Percentiles rank a stretch among this genome's conserved stretches.
These are phyloP conservation scores for Plasmodium adleri DNA, from an alignment of 169 alveolate genomes.

Conservation along the genomic window DNA sequence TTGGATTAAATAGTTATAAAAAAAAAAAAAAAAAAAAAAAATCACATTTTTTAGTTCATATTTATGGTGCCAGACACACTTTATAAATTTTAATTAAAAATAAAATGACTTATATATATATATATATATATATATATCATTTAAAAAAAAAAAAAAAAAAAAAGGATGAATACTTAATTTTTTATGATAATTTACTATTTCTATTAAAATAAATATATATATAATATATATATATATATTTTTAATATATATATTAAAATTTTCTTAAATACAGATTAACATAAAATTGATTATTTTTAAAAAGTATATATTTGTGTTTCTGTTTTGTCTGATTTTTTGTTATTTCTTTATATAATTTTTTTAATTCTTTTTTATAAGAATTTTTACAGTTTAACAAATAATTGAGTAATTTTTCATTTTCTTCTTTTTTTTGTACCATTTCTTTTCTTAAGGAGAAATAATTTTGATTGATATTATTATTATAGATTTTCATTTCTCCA, in stretches of 20 bases:
- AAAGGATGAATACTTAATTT: not conserved
- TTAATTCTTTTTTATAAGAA: conserved; percentile 22
- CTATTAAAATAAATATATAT: not conserved
- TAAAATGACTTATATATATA: too few species aligned
- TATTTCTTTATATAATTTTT: not conserved
- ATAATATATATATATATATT: not conserved
- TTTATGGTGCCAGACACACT: too few species aligned
- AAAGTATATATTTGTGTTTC: conserved; percentile 8
- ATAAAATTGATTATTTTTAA: conserved; percentile 28
- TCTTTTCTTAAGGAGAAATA: conserved; percentile 49
- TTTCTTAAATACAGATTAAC: conserved; percentile 34
- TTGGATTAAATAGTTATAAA: too few species aligned
- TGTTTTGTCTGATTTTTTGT: not conserved
- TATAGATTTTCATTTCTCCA: conserved; percentile 38
- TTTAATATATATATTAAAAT: conserved; percentile 4
- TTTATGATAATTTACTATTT: not conserved
- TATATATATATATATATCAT: too few species aligned
- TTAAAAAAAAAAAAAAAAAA: not conserved
- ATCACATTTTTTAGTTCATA: too few species aligned
- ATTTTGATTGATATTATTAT: conserved; percentile 13
- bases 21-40: too few species aligned
- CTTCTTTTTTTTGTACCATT: conserved; percentile 35
- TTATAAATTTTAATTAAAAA: too few species aligned
- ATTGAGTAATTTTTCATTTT: conserved; percentile 67
- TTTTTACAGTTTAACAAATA: conserved; percentile 23